phyloP scores from a whole-genome alignment of 495 filamentous ascomycete genomes.

The Podospora anserina region DNA sequence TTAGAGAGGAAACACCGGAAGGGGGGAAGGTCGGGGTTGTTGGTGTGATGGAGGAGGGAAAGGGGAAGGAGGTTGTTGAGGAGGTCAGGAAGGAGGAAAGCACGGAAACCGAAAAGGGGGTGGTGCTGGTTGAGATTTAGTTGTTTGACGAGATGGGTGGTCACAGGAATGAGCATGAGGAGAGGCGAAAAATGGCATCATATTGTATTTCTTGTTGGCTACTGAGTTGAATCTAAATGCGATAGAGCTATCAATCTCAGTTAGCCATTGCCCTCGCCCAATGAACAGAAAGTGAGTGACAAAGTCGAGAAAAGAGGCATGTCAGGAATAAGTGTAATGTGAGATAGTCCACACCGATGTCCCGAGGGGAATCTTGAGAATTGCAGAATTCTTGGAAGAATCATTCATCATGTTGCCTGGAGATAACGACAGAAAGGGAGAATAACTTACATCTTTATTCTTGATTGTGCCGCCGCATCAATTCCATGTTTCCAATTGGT shows the following conservation, averaged over 20 bases:
- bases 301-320: not conserved
- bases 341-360: slow-evolving; percentile 29
- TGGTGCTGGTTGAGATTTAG: not conserved
- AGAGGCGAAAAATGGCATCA: too few species aligned
- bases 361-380: slow-evolving; percentile 41
- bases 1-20: not conserved
- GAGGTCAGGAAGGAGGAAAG: not conserved
- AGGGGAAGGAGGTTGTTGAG: not conserved
- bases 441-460: slow-evolving; percentile 10
- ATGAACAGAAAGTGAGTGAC: slow-evolving; percentile 46
- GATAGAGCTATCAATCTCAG: not conserved
- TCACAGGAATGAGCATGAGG: too few species aligned
- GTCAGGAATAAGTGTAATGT: slow-evolving; percentile 33
- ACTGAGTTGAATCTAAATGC: not conserved
- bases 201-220: too few species aligned
- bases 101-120: not conserved
- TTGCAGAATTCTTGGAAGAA: slow-evolving; percentile 56
- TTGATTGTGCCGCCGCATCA: not conserved
- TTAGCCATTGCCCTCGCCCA: slow-evolving; percentile 1
- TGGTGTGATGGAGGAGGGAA: too few species aligned
- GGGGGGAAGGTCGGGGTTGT: not conserved
- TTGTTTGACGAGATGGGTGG: too few species aligned
- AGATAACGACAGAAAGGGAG: not conserved
- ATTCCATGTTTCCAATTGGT: not conserved
- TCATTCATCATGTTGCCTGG: slow-evolving; percentile 42